phyloP scores from a whole-genome alignment of 148 eudicot species.

The Simmondsia chinensis region DNA sequence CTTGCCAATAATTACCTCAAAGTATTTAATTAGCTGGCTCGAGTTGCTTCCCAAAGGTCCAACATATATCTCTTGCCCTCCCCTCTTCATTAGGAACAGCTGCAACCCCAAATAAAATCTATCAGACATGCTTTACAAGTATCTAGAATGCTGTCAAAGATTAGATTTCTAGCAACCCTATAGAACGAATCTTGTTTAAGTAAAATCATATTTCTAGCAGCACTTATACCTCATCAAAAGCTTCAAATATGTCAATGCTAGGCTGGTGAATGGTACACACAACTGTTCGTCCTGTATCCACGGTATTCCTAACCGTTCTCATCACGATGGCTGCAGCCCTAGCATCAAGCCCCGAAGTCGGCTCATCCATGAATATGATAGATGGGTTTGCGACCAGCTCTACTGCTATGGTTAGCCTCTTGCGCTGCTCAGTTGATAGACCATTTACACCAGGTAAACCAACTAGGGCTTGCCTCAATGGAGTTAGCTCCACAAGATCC shows the following conservation, averaged over 20 bases:
- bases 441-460: slow-evolving; percentile 71
- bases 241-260: slow-evolving; percentile 75
- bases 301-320: slow-evolving; percentile 80
- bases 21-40: slow-evolving; percentile 49
- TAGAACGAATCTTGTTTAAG: too few species aligned
- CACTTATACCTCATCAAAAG: slow-evolving; percentile 91
- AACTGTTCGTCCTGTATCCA: slow-evolving; percentile 78
- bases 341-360: slow-evolving; percentile 85
- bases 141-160: background rate
- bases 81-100: slow-evolving; percentile 65
- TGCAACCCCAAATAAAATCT: slow-evolving; percentile 9
- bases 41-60: slow-evolving; percentile 66
- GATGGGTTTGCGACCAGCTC: slow-evolving; percentile 84
- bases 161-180: background rate
- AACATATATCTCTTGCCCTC: slow-evolving; percentile 75
- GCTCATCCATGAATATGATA: slow-evolving; percentile 85
- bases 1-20: too few species aligned
- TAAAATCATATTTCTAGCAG: too few species aligned
- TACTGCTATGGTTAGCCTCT: slow-evolving; percentile 72
- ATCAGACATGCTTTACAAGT: background rate
- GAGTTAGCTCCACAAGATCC: slow-evolving; percentile 50
- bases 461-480: slow-evolving; percentile 42
- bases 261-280: slow-evolving; percentile 92
- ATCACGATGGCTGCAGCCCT: slow-evolving; percentile 83
- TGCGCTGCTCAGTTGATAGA: slow-evolving; percentile 71